Conservation (phyloP, 2,329 filamentous ascomycete species). For the Colletotrichum cuscutae region DNA sequence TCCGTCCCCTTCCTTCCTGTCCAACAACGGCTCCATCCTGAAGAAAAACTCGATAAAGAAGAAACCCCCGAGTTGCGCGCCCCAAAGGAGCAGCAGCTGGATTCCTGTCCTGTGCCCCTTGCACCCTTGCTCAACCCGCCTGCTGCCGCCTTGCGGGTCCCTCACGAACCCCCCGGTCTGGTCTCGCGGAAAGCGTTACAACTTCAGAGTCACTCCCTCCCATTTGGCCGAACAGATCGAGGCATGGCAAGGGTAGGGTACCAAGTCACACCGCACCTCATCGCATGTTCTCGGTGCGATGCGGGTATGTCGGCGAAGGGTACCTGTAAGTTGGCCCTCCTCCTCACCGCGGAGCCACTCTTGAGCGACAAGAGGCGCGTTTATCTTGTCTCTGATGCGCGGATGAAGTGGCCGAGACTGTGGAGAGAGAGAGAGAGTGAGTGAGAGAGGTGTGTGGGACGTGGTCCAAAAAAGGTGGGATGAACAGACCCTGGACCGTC, state of each 20-base stretch:
- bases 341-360: not conserved
- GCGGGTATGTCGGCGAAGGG: not conserved
- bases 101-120: slow-evolving; percentile 23
- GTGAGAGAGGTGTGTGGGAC: not conserved
- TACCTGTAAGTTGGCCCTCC: not conserved
- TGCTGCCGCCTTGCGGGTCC: slow-evolving; percentile 23
- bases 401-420: not conserved
- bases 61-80: slow-evolving; percentile 18
- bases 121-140: slow-evolving; percentile 2
- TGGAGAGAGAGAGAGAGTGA: too few species aligned
- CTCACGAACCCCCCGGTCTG: not conserved
- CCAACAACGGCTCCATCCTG: slow-evolving; percentile 20
- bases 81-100: slow-evolving; percentile 3
- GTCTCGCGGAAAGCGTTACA: slow-evolving; percentile 4
- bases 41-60: slow-evolving; percentile 4
- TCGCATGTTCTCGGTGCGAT: not conserved
- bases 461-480: slow-evolving; percentile 11
- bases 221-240: not conserved
- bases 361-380: not conserved
- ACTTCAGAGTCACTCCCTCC: not conserved
- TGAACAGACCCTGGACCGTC: slow-evolving; percentile 18
- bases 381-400: slow-evolving; percentile 14
- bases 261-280: not conserved
- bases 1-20: slow-evolving; percentile 29
- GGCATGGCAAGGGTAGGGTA: not conserved